Base-by-base conservation (phyloP, 1,284 basidiomycete species). In the Moniliophthora roreri region DNA sequence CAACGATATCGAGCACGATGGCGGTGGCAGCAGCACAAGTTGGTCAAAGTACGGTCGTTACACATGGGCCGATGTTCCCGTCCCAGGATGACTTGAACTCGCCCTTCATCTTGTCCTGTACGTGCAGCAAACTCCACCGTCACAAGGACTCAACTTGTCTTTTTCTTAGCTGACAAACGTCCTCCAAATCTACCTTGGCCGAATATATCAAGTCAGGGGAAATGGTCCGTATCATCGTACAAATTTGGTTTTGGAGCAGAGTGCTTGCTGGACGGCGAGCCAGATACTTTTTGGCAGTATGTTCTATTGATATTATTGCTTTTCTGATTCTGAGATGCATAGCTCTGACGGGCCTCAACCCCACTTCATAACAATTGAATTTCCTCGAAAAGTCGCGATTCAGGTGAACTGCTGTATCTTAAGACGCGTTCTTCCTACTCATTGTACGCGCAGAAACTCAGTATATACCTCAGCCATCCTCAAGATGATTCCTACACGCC, bases 261-360 rank as follows among this genome's bases (percentile, higher is more conserved):
- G 63, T 95, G 95, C 72, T 76, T 99, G 48, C 80, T 86, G 13
- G 95, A 98, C 63, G 81, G 83, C 20, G 91, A 98, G 65, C 87
- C 92, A 38, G 87, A 91, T 39, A 98, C 95, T 0, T 95, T 98
- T 63, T 99, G 97, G 97, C 97, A 99, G 95, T 98, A 70, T 67
- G 93, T 23, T 50, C 13, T 24, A 26, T 41, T 39, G 47, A 24
- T 20, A 7, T 34, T 11, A 37, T 41, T n/a, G 39, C 28, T 7
- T 20, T 18, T 35, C 47, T 37, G 50, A 52, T 47, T 38, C 51
- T 39, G 32, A 55, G 28, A 18, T 48, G 49, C 53, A 15, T 67
- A 98, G 96, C 68, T 96, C 93, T 5, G 97, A 99, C 66, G 97
- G 97, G 0, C 92, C 93, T 0, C 97, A 98, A 65, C 97, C 97